Evolutionary conservation across 2,329 filamentous ascomycete genomes (phyloP).

Genomic region (Colletotrichum cordylinicola): DNA sequence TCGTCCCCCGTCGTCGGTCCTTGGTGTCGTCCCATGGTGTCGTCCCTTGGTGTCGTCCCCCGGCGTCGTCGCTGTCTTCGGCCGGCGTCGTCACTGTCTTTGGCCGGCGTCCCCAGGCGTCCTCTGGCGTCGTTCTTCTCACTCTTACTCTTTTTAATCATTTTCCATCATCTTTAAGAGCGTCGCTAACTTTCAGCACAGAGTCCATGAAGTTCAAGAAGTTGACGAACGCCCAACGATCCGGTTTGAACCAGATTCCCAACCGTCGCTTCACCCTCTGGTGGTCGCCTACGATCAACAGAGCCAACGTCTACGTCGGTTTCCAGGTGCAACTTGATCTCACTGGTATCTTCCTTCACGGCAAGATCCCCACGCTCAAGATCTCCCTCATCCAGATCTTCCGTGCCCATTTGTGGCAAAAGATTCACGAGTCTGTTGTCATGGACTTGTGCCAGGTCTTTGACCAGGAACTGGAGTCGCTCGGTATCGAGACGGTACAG

Average conservation of each 20-base stretch:
- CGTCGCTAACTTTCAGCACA: not conserved
- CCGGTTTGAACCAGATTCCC: slow-evolving; percentile 96
- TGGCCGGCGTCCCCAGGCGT: not conserved
- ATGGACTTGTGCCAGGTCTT: slow-evolving; percentile 99
- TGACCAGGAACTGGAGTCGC: slow-evolving; percentile 92
- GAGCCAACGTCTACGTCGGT: slow-evolving; percentile 97
- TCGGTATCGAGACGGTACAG: slow-evolving; percentile 96
- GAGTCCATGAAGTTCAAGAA: slow-evolving; percentile 97
- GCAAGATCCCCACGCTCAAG: slow-evolving; percentile 97
- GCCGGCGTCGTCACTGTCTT: not conserved
- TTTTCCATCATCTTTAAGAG: not conserved
- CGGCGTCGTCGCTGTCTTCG: not conserved
- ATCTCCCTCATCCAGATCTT: slow-evolving; percentile 99
- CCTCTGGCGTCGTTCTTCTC: not conserved
- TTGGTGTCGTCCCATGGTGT: too few species aligned
- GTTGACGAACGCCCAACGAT: slow-evolving; percentile 94
- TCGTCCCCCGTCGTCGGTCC: not conserved
- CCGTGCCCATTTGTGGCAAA: slow-evolving; percentile 99
- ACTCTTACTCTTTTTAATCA: not conserved
- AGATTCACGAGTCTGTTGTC: slow-evolving; percentile 97
- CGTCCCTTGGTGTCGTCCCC: not conserved
- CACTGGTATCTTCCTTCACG: slow-evolving; percentile 98
- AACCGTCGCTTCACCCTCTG: slow-evolving; percentile 98
- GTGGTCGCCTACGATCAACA: slow-evolving; percentile 95
- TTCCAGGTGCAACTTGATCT: slow-evolving; percentile 99